A percentile compares a stretch with the other conserved stretches of the same genome.
Evolutionary conservation across 2,329 filamentous ascomycete species (phyloP).

Genomic region (Hymenoscyphus albidus): DNA sequence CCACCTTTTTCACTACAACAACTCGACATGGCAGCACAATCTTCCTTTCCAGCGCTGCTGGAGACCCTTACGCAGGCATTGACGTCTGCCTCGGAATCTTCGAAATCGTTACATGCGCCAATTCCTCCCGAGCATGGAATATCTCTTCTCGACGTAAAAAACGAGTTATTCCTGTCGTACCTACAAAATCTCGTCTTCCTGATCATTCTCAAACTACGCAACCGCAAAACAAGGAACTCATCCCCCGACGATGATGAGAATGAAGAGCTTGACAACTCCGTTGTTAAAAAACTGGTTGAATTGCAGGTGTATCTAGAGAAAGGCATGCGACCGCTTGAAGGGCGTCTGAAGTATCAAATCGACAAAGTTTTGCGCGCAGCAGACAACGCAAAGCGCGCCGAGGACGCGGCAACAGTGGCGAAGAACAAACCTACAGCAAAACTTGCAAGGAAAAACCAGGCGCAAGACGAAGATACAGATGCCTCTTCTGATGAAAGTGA

Average conservation of each 20-base stretch:
- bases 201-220: constrained; percentile 74
- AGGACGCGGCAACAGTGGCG: constrained; percentile 38
- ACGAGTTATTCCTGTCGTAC: constrained; percentile 94
- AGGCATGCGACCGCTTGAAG: constrained; percentile 85
- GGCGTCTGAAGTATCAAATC: constrained; percentile 89
- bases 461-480: constrained; percentile 19
- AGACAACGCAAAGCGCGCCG: constrained; percentile 50
- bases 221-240: constrained; percentile 36
- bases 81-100: constrained; percentile 58
- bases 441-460: constrained; percentile 5
- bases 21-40: constrained; percentile 45
- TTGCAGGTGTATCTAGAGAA: constrained; percentile 90
- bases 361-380: constrained; percentile 89
- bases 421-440: constrained; percentile 3
- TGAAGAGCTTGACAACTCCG: constrained; percentile 55
- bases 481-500: constrained; percentile 35
- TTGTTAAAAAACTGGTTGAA: constrained; percentile 84
- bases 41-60: constrained; percentile 47
- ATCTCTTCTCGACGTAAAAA: constrained; percentile 91
- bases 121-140: constrained; percentile 81
- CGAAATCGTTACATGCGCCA: constrained; percentile 59
- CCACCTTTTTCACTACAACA: not conserved
- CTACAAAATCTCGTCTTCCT: constrained; percentile 90
- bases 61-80: constrained; percentile 56
- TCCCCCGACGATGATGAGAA: constrained; percentile 36